phyloP scores from a whole-genome alignment of 2,329 filamentous ascomycete species.

The Sordariomycetes sp. region DNA sequence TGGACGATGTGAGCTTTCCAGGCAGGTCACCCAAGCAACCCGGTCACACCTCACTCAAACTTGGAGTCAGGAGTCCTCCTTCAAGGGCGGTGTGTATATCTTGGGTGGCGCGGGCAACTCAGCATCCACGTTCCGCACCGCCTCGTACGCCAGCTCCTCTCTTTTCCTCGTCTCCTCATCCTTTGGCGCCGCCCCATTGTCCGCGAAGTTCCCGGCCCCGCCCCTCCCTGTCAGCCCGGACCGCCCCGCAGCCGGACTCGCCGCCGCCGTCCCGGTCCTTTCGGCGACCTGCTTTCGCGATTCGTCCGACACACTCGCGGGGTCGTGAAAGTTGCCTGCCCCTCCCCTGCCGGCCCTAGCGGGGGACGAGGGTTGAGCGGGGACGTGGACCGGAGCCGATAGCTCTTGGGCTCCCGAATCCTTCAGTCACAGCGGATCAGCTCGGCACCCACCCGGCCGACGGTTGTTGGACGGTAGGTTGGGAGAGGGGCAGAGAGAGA shows the following conservation, averaged over 20 bases:
- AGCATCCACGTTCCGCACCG: slow-evolving; percentile 25
- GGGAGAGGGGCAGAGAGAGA: background rate
- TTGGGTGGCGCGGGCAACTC: slow-evolving; percentile 23
- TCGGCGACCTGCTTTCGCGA: slow-evolving; percentile 17
- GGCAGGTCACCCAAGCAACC: background rate
- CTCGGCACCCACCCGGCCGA: background rate
- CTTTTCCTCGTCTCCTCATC: slow-evolving; percentile 13
- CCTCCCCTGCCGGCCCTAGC: slow-evolving; percentile 41
- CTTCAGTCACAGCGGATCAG: background rate
- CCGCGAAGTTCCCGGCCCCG: slow-evolving; percentile 37
- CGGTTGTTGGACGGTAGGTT: background rate
- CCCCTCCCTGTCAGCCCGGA: slow-evolving; percentile 24
- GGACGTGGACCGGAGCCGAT: slow-evolving; percentile 12
- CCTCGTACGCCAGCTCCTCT: slow-evolving; percentile 21
- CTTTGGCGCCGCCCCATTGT: slow-evolving; percentile 6
- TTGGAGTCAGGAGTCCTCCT: background rate
- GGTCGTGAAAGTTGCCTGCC: slow-evolving; percentile 43
- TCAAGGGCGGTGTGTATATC: slow-evolving; percentile 14
- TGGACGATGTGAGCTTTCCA: background rate
- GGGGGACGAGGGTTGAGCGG: slow-evolving; percentile 17
- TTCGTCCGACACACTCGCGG: slow-evolving; percentile 16
- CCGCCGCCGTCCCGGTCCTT: slow-evolving; percentile 19
- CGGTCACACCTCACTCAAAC: background rate
- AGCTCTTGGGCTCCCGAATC: background rate
- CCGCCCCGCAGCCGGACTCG: slow-evolving; percentile 11